phyloP scores from a whole-genome alignment of 352 stramenopile genomes.

The Blastocystis sp. region DNA sequence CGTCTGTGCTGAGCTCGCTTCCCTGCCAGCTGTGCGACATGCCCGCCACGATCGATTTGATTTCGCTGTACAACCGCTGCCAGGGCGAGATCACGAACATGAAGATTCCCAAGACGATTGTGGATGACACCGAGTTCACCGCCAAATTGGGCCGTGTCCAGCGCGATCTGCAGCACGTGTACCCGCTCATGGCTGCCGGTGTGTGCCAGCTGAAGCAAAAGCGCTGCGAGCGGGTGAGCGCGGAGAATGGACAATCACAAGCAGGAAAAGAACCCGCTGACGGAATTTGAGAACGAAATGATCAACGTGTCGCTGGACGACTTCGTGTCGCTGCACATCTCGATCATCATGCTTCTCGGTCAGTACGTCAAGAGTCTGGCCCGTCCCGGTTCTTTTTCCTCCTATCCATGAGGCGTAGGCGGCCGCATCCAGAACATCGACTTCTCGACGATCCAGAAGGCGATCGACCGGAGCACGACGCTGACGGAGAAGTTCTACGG shows the following conservation, averaged over 20 bases:
- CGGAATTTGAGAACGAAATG: conserved; percentile 66
- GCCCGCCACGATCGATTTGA: conserved; percentile 55
- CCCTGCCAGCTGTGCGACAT: conserved; percentile 63
- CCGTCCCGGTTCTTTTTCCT: neutral
- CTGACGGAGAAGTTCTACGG: conserved; percentile 63
- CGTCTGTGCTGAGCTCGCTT: conserved; percentile 53
- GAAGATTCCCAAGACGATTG: conserved; percentile 52
- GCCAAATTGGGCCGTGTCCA: conserved; percentile 47
- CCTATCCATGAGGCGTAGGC: neutral
- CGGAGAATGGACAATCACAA: neutral
- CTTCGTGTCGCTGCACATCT: conserved; percentile 66
- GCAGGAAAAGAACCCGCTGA: conserved; percentile 28
- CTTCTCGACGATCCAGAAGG: conserved; percentile 40
- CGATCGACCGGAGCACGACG: conserved; percentile 58
- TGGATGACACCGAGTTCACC: conserved; percentile 68
- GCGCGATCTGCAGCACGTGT: conserved; percentile 67
- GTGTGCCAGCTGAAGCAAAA: conserved; percentile 67
- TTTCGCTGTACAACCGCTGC: conserved; percentile 62
- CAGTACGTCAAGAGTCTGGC: conserved; percentile 66
- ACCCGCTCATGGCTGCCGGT: conserved; percentile 66
- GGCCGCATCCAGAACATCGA: conserved; percentile 55
- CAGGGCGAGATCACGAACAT: conserved; percentile 55
- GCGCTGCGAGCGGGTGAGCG: conserved; percentile 2
- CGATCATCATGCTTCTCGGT: conserved; percentile 64
- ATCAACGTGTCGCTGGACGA: conserved; percentile 66